Percentiles rank a stretch among this genome's conserved stretches.
Evolutionary conservation across 352 stramenopile species (phyloP).

Genomic region (Globisporangium apiculatum): DNA sequence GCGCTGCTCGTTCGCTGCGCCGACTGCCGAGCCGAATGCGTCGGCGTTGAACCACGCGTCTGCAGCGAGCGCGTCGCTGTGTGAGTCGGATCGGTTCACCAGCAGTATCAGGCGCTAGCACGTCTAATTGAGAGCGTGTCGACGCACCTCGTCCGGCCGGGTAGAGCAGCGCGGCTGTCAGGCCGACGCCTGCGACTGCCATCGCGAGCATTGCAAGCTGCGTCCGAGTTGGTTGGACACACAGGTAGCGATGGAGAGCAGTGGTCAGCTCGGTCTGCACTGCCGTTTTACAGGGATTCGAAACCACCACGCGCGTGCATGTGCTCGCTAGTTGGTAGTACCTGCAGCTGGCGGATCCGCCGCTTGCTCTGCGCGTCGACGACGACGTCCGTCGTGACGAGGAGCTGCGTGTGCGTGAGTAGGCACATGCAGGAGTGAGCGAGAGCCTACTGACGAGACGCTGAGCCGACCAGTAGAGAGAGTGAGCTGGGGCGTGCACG

Average conservation of each 20-base stretch:
- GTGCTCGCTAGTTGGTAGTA: constrained; percentile 1
- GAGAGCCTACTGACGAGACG: neutral
- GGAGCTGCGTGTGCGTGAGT: constrained; percentile 11
- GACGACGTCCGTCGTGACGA: constrained; percentile 38
- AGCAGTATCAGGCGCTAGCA: neutral
- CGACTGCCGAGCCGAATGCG: constrained; percentile 22
- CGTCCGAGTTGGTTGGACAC: neutral
- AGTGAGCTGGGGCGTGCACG: neutral
- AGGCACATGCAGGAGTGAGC: neutral
- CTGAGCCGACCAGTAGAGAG: too few relatives aligned
- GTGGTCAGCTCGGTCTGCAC: too few relatives aligned
- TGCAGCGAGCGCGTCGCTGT: constrained; percentile 6
- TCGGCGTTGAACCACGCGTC: constrained; percentile 49
- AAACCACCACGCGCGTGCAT: too few relatives aligned
- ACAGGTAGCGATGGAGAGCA: too few relatives aligned
- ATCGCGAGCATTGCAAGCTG: constrained; percentile 14
- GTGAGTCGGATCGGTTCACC: too few relatives aligned
- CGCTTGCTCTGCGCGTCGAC: constrained; percentile 22
- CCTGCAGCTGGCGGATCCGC: constrained; percentile 33
- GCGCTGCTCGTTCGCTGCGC: constrained; percentile 17
- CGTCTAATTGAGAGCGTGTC: neutral
- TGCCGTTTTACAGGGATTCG: too few relatives aligned
- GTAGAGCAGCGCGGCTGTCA: constrained; percentile 24
- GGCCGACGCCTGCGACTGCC: constrained; percentile 14
- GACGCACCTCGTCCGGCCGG: constrained; percentile 20